Conservation (phyloP, 2,329 filamentous ascomycete species). For the Canariomyces notabilis region DNA sequence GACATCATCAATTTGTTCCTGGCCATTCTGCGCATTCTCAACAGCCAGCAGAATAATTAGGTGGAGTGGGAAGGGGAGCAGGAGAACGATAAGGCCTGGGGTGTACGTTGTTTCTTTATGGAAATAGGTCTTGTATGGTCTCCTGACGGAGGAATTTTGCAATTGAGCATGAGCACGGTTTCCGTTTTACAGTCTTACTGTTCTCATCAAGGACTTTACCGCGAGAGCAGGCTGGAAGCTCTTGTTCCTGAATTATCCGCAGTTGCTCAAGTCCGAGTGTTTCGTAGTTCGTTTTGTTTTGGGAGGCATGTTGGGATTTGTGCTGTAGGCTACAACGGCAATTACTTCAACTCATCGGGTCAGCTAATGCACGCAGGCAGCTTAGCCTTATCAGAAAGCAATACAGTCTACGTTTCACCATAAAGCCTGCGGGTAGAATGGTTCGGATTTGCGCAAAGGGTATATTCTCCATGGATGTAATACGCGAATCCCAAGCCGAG, state of each 20-base stretch:
- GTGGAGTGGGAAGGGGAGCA: background rate
- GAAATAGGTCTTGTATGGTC: background rate
- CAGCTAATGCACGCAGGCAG: background rate
- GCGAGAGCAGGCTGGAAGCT: background rate
- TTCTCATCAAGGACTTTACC: too few species aligned
- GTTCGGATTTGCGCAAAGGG: too few species aligned
- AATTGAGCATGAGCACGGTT: too few species aligned
- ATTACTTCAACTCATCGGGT: background rate
- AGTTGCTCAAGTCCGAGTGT: background rate
- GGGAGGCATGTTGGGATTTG: background rate
- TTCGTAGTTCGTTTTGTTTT: background rate
- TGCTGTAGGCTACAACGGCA: background rate
- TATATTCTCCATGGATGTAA: too few species aligned
- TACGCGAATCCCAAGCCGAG: too few species aligned
- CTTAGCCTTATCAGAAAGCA: too few species aligned
- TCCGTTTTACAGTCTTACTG: too few species aligned
- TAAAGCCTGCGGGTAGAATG: too few species aligned
- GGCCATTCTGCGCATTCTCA: constrained; percentile 89
- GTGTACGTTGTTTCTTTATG: background rate
- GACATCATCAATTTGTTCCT: constrained; percentile 98
- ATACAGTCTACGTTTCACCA: too few species aligned
- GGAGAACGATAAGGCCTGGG: background rate
- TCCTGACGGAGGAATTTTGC: background rate
- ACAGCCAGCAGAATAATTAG: constrained; percentile 92
- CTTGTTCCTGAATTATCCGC: background rate